Conservation (phyloP, 106 monocot species). For the Acorus gramineus region DNA sequence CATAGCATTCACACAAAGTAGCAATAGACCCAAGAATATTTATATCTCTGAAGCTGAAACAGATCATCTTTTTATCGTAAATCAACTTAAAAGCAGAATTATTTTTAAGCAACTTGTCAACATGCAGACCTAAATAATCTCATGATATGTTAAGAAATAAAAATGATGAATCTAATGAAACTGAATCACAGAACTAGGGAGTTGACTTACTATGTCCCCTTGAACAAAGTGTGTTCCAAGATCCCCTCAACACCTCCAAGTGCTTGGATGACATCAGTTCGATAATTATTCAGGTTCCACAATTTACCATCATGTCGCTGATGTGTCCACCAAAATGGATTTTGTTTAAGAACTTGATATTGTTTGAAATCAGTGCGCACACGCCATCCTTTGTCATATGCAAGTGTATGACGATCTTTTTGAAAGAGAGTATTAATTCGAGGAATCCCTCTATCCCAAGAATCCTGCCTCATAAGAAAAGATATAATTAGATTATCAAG, state of each 20-base stretch:
- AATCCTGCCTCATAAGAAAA: constrained; percentile 46
- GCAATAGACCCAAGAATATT: no score
- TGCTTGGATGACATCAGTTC: constrained; percentile 99
- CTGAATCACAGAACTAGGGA: background rate
- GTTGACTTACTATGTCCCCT: constrained; percentile 92
- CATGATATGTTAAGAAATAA: background rate
- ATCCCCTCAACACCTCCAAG: constrained; percentile 99
- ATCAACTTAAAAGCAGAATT: no score
- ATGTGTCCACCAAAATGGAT: constrained; percentile 99
- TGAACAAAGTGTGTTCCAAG: constrained; percentile 93
- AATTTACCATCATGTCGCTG: constrained; percentile 99
- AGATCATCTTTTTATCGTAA: no score
- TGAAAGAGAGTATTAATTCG: constrained; percentile 99
- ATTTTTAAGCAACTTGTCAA: no score
- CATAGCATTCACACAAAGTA: no score
- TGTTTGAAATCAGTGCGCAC: constrained; percentile 99
- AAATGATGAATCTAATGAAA: background rate
- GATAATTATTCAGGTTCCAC: constrained; percentile 98
- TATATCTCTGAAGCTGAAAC: no score
- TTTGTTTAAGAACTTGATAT: constrained; percentile 96
- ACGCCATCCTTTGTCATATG: constrained; percentile 99
- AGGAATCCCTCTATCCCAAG: constrained; percentile 98
- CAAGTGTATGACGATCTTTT: constrained; percentile 96
- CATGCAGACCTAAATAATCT: background rate
- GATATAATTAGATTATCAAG: background rate